Evolutionary conservation across 257 asterid species (phyloP), one percentile per base, ranked within the genome.

Genomic region (Lithospermum erythrorhizon): DNA sequence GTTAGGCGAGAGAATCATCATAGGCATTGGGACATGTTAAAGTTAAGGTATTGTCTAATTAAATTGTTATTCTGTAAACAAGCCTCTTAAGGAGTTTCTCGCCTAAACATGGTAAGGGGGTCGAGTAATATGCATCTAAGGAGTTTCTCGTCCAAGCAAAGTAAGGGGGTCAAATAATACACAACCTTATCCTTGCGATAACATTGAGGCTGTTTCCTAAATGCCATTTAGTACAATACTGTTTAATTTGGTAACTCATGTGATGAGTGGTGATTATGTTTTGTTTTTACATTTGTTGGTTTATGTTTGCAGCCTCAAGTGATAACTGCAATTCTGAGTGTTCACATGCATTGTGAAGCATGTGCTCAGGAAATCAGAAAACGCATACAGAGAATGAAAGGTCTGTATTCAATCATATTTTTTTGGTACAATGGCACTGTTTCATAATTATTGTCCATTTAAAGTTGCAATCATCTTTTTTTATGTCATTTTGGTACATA

Each of bases 281-380:
- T 41, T 41, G 49, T 11, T n/a, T n/a, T n/a, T n/a, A n/a, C n/a
- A n/a, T n/a, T n/a, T n/a, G n/a, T n/a, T 32, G 8, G 45, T 32
- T 32, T 11, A 41, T 41, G 17, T 41, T 14, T 62, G 61, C 87
- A 78, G 88, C 83, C 63, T 21, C 81, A 62, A 30, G 87, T 76
- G 75, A 66, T 89, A 41, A 83, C 81, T 4, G 97, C 75, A 56
- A 78, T 86, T 68, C 60, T 93, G 86, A 81, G 82, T 64, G 97
- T 89, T 57, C 80, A 80, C 89, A 93, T 93, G 97, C 98, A 93
- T 71, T 93, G 98, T 61, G 98, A 93, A 59, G 97, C 97, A 47
- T 93, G 98, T 79, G 95, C 96, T 62, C 94, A 82, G 74, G 94
- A 83, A 79, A 90, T 93, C 78, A 93, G 76, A 47, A 89, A 76